Conservation (phyloP, 371 early-diverging fungal species). For the Mortierella sp. region DNA sequence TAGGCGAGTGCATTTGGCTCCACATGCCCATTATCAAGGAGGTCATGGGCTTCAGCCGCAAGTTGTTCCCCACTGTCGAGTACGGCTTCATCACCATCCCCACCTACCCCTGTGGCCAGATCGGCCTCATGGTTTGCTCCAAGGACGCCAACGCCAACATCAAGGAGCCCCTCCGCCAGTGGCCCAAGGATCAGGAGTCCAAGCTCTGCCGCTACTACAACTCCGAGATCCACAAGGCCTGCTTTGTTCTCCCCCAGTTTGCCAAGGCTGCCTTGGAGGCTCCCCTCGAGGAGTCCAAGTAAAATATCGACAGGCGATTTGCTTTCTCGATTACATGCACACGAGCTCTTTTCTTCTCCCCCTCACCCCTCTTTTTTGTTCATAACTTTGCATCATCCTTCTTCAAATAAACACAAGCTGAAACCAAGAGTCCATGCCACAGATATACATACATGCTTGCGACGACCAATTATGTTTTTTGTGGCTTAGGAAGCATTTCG, state of each 20-base stretch:
- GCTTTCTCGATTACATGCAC: background rate
- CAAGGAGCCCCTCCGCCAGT: constrained; percentile 82
- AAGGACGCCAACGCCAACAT: constrained; percentile 82
- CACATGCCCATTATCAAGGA: constrained; percentile 91
- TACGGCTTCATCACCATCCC: constrained; percentile 96
- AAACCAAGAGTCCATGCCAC: background rate
- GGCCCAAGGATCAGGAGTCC: constrained; percentile 84
- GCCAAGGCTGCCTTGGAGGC: constrained; percentile 62
- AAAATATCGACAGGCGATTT: background rate
- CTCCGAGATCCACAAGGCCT: constrained; percentile 92
- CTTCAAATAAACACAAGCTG: background rate
- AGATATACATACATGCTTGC: too few relatives aligned
- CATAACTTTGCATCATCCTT: constrained; percentile 6
- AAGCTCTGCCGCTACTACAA: constrained; percentile 93
- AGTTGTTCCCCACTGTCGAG: constrained; percentile 88
- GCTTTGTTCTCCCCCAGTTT: constrained; percentile 95
- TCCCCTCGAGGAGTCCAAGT: constrained; percentile 56
- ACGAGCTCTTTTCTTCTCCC: background rate
- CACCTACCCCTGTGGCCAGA: constrained; percentile 97
- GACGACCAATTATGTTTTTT: background rate
- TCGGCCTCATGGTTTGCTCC: constrained; percentile 94
- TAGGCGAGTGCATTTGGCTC: constrained; percentile 98
- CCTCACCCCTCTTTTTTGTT: background rate
- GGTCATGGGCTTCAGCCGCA: constrained; percentile 83
- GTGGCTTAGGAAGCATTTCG: background rate